Evolutionary conservation across 495 filamentous ascomycete species (phyloP).

Genomic region (Letharia lupina): DNA sequence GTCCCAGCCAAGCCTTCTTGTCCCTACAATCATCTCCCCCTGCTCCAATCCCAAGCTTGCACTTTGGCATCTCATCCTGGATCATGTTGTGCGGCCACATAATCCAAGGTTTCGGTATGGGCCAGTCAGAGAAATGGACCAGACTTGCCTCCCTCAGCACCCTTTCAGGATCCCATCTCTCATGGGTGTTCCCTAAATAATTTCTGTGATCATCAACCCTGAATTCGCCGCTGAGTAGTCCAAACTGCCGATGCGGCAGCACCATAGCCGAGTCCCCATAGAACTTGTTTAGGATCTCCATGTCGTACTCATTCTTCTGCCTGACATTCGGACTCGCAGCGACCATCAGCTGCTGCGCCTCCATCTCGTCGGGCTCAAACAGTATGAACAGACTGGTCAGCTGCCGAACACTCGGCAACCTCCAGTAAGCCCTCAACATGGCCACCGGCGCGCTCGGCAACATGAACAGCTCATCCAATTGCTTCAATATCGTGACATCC

Average conservation of each 20-base stretch:
- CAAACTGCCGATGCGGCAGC: constrained; percentile 67
- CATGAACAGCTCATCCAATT: constrained; percentile 68
- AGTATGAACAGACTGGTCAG: constrained; percentile 59
- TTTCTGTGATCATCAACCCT: constrained; percentile 46
- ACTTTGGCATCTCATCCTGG: constrained; percentile 50
- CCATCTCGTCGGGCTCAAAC: constrained; percentile 49
- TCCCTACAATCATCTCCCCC: constrained; percentile 48
- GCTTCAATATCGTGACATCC: constrained; percentile 50
- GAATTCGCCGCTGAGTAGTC: constrained; percentile 64
- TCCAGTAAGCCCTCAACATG: constrained; percentile 68
- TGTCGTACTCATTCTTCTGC: constrained; percentile 48
- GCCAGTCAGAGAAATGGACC: constrained; percentile 77
- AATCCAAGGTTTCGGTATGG: constrained; percentile 65
- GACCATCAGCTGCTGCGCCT: constrained; percentile 46
- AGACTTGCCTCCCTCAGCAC: constrained; percentile 60
- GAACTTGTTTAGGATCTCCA: constrained; percentile 68
- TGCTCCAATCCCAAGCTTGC: constrained; percentile 37
- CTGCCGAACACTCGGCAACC: constrained; percentile 42
- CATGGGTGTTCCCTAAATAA: constrained; percentile 55
- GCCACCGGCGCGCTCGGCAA: constrained; percentile 52
- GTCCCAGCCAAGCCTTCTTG: constrained; percentile 58
- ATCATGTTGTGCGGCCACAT: constrained; percentile 49
- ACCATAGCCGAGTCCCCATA: constrained; percentile 59
- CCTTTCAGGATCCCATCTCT: constrained; percentile 60
- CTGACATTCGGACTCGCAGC: constrained; percentile 26